Base-by-base conservation (phyloP, 192 early-diverging fungal genomes). In the Backusella liffmaniae region DNA sequence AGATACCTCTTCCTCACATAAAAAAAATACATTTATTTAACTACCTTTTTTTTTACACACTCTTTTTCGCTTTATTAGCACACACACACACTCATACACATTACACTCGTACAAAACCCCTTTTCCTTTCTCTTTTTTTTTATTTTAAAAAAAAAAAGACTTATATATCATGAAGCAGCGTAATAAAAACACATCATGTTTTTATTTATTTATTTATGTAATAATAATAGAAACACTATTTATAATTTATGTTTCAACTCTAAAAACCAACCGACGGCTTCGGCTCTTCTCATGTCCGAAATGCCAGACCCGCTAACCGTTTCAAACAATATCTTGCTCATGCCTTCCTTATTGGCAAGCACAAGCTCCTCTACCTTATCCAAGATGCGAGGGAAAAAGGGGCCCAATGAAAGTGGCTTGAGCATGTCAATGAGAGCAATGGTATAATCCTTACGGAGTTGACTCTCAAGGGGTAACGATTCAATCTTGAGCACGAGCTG, bases 401-500 rank as follows among this genome's bases (percentile, higher is more conserved):
- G 77, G 4, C 77, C 82, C 8, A 79, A 46, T 4, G 82, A 83
- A 3, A 83, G 46, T 10, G 82, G 82, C 29, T 79, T 79, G 66
- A 83, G 62, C 37, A 78, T 67, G 59, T 83, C 82, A 34, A 79
- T 77, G 26, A 79, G 41, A 6, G 71, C 56, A 30, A 76, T 71
- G 4, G 74, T 42, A 41, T 76, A 79, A 29, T 83, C 59, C 15
- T 78, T 69, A 44, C 78, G 74, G 5, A 44, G 42, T 5, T 79
- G 46, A 9, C 49, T 65, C 41, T 76, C 75, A 13, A 70, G 42
- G n/a, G 35, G n/a, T 30, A 79, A 37, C 1, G 30, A 35, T 18
- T 84, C 76, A 23, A 87, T 83, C 68, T 80, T 82, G 23, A 79
- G 66, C 34, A 86, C 36, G 10, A 88, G 51, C 30, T 75, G 82